Evolutionary conservation across 2,329 filamentous ascomycete genomes (phyloP).

Genomic region (Pestalotiopsis sp.): DNA sequence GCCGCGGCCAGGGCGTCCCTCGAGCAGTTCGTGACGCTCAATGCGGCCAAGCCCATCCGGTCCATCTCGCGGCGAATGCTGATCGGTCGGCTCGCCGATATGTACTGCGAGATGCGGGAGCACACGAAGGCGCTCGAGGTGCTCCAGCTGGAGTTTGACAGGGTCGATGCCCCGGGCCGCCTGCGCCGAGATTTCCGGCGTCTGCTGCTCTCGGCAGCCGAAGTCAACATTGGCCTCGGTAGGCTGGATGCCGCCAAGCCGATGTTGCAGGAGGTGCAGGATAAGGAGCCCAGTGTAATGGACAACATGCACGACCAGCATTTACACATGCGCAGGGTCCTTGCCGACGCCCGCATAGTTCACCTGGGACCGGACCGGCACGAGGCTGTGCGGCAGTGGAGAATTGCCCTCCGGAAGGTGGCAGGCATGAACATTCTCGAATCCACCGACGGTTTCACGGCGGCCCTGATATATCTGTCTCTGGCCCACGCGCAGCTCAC

Average conservation of each 20-base stretch:
- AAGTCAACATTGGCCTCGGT: neutral
- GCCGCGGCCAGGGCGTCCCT: conserved; percentile 29
- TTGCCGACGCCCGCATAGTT: conserved; percentile 26
- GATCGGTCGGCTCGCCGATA: conserved; percentile 30
- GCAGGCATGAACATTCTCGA: conserved; percentile 25
- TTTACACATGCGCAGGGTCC: conserved; percentile 31
- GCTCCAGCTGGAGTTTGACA: conserved; percentile 25
- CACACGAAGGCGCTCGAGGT: conserved; percentile 24
- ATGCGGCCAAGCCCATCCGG: conserved; percentile 27
- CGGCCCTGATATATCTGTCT: conserved; percentile 30
- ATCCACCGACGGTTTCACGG: conserved; percentile 25
- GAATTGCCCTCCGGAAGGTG: conserved; percentile 20
- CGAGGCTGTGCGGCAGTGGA: conserved; percentile 26
- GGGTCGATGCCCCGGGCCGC: conserved; percentile 16
- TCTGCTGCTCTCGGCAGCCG: conserved; percentile 22
- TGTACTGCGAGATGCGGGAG: conserved; percentile 32
- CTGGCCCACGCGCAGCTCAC: conserved; percentile 31
- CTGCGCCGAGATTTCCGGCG: conserved; percentile 27
- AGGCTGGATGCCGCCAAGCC: neutral
- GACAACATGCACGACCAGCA: conserved; percentile 36
- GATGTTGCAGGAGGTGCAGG: conserved; percentile 18
- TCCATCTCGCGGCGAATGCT: conserved; percentile 29
- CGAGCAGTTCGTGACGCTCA: conserved; percentile 32
- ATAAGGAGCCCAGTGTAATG: conserved; percentile 24
- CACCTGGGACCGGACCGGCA: conserved; percentile 21